These are phyloP conservation scores for Salvia splendens DNA, from an alignment of 257 asterid genomes.

Conservation along the genomic window DNA sequence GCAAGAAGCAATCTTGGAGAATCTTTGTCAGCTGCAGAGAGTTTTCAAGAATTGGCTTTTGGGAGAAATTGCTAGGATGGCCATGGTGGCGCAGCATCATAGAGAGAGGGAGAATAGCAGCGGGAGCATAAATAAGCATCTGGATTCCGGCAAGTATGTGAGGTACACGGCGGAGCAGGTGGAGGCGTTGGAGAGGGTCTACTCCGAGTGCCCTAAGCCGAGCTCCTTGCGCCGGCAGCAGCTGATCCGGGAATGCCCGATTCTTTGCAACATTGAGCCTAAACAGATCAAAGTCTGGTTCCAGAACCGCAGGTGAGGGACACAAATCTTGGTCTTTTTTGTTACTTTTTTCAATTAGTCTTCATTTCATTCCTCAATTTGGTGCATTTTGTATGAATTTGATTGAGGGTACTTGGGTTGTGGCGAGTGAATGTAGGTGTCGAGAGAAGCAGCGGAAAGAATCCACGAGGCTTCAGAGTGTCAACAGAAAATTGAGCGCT, in stretches of 20 bases:
- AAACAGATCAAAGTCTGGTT: slow-evolving; percentile 97
- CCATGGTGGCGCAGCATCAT: slow-evolving; percentile 80
- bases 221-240: slow-evolving; percentile 86
- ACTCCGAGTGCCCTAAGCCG: slow-evolving; percentile 89
- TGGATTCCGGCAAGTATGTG: slow-evolving; percentile 84
- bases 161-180: slow-evolving; percentile 92
- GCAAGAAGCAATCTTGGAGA: slow-evolving; percentile 25
- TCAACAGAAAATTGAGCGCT: slow-evolving; percentile 75
- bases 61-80: slow-evolving; percentile 43
- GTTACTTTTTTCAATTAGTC: background rate
- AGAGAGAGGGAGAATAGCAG: slow-evolving; percentile 81
- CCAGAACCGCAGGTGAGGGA: slow-evolving; percentile 77
- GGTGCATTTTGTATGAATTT: background rate
- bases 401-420: background rate
- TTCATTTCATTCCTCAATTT: slow-evolving; percentile 15
- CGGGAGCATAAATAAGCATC: slow-evolving; percentile 66
- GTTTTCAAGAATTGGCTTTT: background rate
- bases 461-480: slow-evolving; percentile 78
- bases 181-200: slow-evolving; percentile 92
- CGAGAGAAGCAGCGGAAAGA: slow-evolving; percentile 94
- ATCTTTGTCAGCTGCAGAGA: slow-evolving; percentile 34
- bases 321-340: no score
- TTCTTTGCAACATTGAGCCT: slow-evolving; percentile 82
- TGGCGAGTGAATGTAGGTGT: slow-evolving; percentile 55
- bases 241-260: slow-evolving; percentile 82